Evolutionary conservation across 495 filamentous ascomycete genomes (phyloP).

Genomic region (Filosporella fistucella): DNA sequence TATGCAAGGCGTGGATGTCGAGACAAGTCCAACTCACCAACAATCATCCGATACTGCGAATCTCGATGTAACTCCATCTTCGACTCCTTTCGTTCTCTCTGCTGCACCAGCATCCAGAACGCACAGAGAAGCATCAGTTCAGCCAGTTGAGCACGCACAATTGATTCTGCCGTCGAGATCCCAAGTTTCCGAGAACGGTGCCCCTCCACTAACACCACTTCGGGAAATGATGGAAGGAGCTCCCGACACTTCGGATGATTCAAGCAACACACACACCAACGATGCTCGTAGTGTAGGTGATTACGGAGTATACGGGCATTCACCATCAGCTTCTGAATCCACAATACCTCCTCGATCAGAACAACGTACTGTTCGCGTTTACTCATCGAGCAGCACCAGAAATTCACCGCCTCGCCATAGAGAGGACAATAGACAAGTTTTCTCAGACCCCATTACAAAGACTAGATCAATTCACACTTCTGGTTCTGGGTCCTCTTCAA

Average conservation of each 20-base stretch:
- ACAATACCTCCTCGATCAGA: neutral
- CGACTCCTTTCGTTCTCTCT: constrained; percentile 13
- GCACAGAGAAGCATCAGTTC: neutral
- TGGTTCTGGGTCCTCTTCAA: constrained; percentile 35
- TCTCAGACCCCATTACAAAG: constrained; percentile 2
- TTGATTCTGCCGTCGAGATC: neutral
- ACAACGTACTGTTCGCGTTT: neutral
- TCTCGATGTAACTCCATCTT: neutral
- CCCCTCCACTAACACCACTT: constrained; percentile 29
- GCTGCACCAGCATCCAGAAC: constrained; percentile 14
- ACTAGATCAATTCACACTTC: constrained; percentile 25
- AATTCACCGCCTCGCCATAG: constrained; percentile 16
- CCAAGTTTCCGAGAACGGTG: constrained; percentile 15
- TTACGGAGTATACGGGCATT: constrained; percentile 5
- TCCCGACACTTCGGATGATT: constrained; percentile 29
- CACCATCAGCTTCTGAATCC: constrained; percentile 12
- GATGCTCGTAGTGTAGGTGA: constrained; percentile 11
- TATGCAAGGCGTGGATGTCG: constrained; percentile 23
- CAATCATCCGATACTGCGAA: neutral
- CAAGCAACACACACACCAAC: constrained; percentile 16
- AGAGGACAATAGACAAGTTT: constrained; percentile 7
- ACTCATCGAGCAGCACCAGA: constrained; percentile 6
- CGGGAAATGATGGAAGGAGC: constrained; percentile 32
- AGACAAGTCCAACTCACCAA: constrained; percentile 2
- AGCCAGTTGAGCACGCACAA: neutral